Conservation (phyloP, 805 yeast genomes). For the Spathaspora girioi region DNA sequence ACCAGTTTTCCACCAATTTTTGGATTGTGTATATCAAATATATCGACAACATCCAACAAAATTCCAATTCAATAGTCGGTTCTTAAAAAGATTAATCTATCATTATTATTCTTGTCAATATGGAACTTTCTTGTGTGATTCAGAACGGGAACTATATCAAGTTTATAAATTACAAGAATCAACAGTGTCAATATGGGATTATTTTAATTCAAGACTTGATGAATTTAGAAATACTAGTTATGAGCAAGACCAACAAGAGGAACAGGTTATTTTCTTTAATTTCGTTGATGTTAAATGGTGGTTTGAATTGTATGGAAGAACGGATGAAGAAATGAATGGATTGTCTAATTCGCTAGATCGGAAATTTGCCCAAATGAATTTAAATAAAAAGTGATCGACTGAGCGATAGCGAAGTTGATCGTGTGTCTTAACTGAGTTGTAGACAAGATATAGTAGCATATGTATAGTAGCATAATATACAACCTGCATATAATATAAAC, state of each 20-base stretch:
- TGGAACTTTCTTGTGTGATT: slow-evolving; percentile 81
- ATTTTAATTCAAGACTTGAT: slow-evolving; percentile 67
- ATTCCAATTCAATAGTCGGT: slow-evolving; percentile 88
- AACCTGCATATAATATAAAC: background rate
- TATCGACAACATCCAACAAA: slow-evolving; percentile 61
- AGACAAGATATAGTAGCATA: too few species aligned
- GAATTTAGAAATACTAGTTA: slow-evolving; percentile 65
- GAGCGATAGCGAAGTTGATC: too few species aligned
- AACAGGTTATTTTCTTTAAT: slow-evolving; percentile 52
- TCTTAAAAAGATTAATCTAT: slow-evolving; percentile 77
- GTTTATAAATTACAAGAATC: slow-evolving; percentile 33
- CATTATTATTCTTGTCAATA: slow-evolving; percentile 93
- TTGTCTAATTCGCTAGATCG: slow-evolving; percentile 36
- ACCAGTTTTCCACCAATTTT: slow-evolving; percentile 91
- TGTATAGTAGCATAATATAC: background rate
- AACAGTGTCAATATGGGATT: slow-evolving; percentile 90
- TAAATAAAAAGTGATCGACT: background rate
- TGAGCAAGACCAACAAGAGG: slow-evolving; percentile 12
- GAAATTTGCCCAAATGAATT: slow-evolving; percentile 38
- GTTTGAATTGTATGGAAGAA: slow-evolving; percentile 78
- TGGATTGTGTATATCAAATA: slow-evolving; percentile 85
- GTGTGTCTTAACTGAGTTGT: background rate
- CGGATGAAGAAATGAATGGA: slow-evolving; percentile 53
- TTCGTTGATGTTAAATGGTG: slow-evolving; percentile 75
- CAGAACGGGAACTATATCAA: slow-evolving; percentile 56